A percentile compares a stretch with the other conserved stretches of the same genome.
Evolutionary conservation across 768 basidiomycete species (phyloP).

Genomic region (Boletellus emodensis): DNA sequence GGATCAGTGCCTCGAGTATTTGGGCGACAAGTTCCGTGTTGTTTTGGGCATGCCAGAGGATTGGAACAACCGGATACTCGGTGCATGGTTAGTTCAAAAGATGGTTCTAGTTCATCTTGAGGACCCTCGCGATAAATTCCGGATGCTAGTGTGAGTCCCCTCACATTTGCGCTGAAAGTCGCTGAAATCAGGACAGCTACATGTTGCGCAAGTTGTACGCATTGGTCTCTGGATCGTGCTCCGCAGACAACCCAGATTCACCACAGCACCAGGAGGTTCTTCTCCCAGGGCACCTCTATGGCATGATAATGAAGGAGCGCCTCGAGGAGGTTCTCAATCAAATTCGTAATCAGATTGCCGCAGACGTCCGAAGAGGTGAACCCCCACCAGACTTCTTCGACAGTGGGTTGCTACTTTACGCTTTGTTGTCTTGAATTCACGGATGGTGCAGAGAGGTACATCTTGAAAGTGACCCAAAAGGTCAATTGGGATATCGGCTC

Average conservation of each 20-base stretch:
- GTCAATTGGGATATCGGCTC: conserved; percentile 91
- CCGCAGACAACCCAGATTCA: conserved; percentile 96
- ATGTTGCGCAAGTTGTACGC: conserved; percentile 96
- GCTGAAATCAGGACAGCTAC: conserved; percentile 53
- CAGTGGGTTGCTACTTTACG: conserved; percentile 46
- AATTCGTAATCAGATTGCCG: conserved; percentile 62
- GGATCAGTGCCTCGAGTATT: conserved; percentile 87
- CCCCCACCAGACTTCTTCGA: conserved; percentile 83
- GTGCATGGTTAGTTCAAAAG: conserved; percentile 78
- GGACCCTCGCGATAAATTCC: conserved; percentile 87
- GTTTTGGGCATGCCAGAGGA: conserved; percentile 90
- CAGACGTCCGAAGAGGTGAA: conserved; percentile 74
- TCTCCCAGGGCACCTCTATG: conserved; percentile 87
- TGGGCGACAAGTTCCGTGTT: conserved; percentile 95
- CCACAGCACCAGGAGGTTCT: conserved; percentile 98
- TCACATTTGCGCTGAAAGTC: not conserved
- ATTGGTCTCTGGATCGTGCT: conserved; percentile 84
- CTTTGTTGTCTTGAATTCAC: conserved; percentile 4
- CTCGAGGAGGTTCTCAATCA: conserved; percentile 84
- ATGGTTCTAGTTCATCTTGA: conserved; percentile 88
- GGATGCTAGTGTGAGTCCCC: conserved; percentile 73
- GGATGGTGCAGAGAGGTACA: conserved; percentile 62
- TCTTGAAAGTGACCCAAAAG: conserved; percentile 66
- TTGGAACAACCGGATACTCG: conserved; percentile 80
- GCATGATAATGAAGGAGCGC: conserved; percentile 97